These are phyloP conservation scores for Amylocystis lapponica DNA, from an alignment of 768 basidiomycete species.

Conservation along the genomic window DNA sequence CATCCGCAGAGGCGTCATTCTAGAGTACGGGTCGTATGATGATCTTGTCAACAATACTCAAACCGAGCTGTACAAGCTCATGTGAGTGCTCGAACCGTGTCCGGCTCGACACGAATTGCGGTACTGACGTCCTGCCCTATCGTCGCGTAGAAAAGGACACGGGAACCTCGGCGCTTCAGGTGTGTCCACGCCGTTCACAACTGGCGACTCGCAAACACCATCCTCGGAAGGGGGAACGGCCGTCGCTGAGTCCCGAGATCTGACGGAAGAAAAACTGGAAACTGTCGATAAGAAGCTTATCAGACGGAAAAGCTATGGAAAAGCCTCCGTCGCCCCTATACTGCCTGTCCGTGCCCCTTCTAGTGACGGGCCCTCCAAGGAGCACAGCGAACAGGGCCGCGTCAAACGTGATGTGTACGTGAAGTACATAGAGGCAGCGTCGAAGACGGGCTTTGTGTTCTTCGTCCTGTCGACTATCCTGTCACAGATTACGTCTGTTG, in stretches of 20 bases:
- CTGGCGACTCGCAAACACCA: slow-evolving; percentile 22
- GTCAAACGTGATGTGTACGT: slow-evolving; percentile 76
- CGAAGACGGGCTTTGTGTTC: slow-evolving; percentile 56
- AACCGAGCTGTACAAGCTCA: slow-evolving; percentile 66
- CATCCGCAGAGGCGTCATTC: slow-evolving; percentile 75
- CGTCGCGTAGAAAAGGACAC: slow-evolving; percentile 23
- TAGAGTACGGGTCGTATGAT: slow-evolving; percentile 67
- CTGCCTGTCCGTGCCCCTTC: slow-evolving; percentile 35
- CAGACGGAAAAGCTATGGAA: slow-evolving; percentile 52
- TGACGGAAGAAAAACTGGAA: slow-evolving; percentile 22
- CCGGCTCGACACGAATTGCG: no score
- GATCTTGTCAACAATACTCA: slow-evolving; percentile 53
- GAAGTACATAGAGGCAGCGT: slow-evolving; percentile 76
- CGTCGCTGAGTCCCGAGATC: slow-evolving; percentile 13
- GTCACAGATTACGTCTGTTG: slow-evolving; percentile 56
- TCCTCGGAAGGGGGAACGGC: slow-evolving; percentile 19
- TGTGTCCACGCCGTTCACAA: slow-evolving; percentile 25
- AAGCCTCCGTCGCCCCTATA: slow-evolving; percentile 43
- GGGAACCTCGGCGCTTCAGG: slow-evolving; percentile 20
- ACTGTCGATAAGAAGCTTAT: slow-evolving; percentile 51
- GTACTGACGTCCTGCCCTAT: no score
- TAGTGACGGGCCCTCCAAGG: slow-evolving; percentile 52
- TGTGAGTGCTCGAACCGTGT: slow-evolving; percentile 58
- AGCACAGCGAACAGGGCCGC: slow-evolving; percentile 74
- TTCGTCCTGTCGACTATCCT: slow-evolving; percentile 48